phyloP scores from a whole-genome alignment of 2,329 filamentous ascomycete genomes.

The Zarea fungicola region DNA sequence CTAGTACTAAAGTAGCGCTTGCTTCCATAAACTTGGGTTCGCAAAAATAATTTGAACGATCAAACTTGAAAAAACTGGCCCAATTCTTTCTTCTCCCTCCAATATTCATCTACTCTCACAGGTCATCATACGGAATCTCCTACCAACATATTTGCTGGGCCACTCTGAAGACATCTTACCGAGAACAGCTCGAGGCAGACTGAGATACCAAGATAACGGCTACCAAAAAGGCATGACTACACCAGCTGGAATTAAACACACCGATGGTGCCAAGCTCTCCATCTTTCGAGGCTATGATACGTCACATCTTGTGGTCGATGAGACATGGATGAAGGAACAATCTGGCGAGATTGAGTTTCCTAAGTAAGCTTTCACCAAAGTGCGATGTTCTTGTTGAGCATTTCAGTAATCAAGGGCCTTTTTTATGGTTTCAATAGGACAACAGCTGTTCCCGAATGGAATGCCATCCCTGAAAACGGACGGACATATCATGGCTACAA shows the following conservation, averaged over 20 bases:
- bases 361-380: not conserved
- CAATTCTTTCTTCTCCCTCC: too few species aligned
- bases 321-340: not conserved
- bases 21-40: too few species aligned
- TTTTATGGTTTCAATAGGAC: not conserved
- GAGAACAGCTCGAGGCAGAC: too few species aligned
- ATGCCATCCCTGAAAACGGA: slow-evolving; percentile 3
- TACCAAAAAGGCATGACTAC: not conserved
- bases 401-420: not conserved
- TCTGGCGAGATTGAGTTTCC: slow-evolving; percentile 5
- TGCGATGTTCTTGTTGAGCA: not conserved
- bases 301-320: slow-evolving; percentile 11
- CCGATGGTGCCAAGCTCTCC: slow-evolving; percentile 8
- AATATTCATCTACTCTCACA: too few species aligned
- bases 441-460: not conserved
- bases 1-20: too few species aligned
- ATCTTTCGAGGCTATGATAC: slow-evolving; percentile 9
- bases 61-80: too few species aligned
- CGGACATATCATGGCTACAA: slow-evolving; percentile 12
- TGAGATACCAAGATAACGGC: not conserved
- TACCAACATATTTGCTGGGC: too few species aligned
- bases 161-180: too few species aligned
- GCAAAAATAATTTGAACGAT: too few species aligned
- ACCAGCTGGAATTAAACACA: not conserved
- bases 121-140: too few species aligned